Evolutionary conservation across 78 protist species (phyloP).

Genomic region (Dictyostelium intermedium): DNA sequence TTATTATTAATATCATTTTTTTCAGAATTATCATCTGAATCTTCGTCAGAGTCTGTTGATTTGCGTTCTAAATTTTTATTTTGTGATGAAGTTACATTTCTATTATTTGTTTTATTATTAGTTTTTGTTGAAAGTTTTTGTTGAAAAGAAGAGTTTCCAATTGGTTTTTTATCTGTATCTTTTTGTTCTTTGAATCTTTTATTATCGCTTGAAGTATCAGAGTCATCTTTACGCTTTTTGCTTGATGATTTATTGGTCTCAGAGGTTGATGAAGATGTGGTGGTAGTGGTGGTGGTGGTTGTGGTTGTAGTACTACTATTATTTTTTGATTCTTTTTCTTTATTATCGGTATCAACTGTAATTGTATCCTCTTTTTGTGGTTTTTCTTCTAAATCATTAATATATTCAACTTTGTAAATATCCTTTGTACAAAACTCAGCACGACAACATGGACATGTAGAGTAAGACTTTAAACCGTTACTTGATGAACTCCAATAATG

Average conservation of each 20-base stretch:
- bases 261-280: neutral
- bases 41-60: neutral
- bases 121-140: neutral
- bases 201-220: neutral
- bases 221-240: neutral
- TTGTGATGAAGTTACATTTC: neutral
- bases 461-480: conserved; percentile 28
- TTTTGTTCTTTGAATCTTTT: conserved; percentile 13
- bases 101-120: neutral
- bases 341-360: neutral
- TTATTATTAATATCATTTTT: no score
- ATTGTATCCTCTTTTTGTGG: neutral
- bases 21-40: neutral
- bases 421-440: conserved; percentile 67
- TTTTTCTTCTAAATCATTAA: neutral
- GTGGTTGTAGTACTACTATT: neutral
- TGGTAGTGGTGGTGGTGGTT: neutral
- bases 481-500: conserved; percentile 48
- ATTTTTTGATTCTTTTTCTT: neutral
- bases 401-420: conserved; percentile 42
- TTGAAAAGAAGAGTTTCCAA: neutral
- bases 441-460: conserved; percentile 64
- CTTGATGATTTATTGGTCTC: neutral
- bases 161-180: neutral
- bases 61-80: neutral